Evolutionary conservation across 257 asterid species (phyloP).

Genomic region (Osmanthus fragrans): DNA sequence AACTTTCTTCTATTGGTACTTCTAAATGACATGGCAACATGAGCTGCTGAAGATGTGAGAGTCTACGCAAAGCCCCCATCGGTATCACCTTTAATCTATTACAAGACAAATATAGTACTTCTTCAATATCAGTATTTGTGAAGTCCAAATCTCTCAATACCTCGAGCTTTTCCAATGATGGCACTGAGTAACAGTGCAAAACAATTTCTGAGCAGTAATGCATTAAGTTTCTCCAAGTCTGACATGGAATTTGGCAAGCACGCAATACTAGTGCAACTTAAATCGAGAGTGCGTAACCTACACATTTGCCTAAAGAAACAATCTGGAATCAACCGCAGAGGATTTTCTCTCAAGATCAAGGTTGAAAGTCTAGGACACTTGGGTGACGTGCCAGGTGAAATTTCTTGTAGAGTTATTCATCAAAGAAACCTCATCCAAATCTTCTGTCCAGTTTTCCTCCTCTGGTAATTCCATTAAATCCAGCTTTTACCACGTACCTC

Average conservation of each 20-base stretch:
- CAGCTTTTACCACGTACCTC: conserved; percentile 14
- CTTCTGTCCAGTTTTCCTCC: neutral
- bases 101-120: conserved; percentile 14
- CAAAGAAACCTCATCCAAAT: conserved; percentile 11
- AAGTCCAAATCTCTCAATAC: conserved; percentile 18
- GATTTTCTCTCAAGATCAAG: neutral
- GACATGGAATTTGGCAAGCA: neutral
- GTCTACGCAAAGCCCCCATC: conserved; percentile 21
- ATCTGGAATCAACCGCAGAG: neutral
- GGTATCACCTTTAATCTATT: neutral
- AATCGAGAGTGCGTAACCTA: neutral
- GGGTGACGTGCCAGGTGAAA: neutral
- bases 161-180: conserved; percentile 19
- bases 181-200: neutral
- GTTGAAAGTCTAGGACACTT: conserved; percentile 7
- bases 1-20: conserved; percentile 15
- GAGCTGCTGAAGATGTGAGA: conserved; percentile 27
- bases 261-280: neutral
- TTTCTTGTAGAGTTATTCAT: neutral
- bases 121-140: neutral
- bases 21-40: conserved; percentile 13
- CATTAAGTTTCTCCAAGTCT: conserved; percentile 17
- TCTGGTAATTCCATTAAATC: neutral
- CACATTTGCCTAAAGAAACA: conserved; percentile 3
- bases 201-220: neutral